Percentiles rank a stretch among this genome's conserved stretches.
Conservation (phyloP, 225 moss, liverwort and hornwort species). For the Straminergon stramineum region DNA sequence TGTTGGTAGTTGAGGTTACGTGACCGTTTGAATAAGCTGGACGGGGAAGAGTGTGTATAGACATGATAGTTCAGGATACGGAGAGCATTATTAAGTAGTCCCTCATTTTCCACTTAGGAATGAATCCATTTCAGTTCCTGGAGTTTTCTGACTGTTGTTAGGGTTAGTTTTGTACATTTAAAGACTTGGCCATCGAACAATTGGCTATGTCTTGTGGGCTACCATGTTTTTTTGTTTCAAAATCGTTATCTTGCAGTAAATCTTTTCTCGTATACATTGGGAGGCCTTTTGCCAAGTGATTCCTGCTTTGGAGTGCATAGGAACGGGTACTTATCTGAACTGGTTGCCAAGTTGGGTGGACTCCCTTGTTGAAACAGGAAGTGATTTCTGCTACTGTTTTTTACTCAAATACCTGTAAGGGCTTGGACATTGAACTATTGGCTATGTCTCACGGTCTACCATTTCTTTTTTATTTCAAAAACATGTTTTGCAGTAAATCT, state of each 20-base stretch:
- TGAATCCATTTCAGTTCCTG: not conserved
- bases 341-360: not conserved
- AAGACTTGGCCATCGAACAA: not conserved
- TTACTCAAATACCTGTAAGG: not conserved
- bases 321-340: not conserved
- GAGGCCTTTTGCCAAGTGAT: not conserved
- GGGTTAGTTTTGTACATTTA: slow-evolving; percentile 2
- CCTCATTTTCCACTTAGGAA: slow-evolving; percentile 6
- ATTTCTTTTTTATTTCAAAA: not conserved
- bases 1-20: not conserved
- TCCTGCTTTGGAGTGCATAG: not conserved
- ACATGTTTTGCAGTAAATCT: not conserved
- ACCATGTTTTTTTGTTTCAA: not conserved
- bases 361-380: not conserved
- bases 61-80: not conserved
- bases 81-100: not conserved
- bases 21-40: slow-evolving; percentile 16
- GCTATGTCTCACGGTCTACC: not conserved
- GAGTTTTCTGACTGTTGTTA: not conserved
- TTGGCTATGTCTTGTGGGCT: not conserved
- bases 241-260: not conserved
- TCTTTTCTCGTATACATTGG: not conserved
- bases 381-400: not conserved
- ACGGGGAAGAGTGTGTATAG: slow-evolving; percentile 5
- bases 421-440: not conserved